phyloP scores from a whole-genome alignment of 164 flowering plant genomes.

The Malania oleifera region DNA sequence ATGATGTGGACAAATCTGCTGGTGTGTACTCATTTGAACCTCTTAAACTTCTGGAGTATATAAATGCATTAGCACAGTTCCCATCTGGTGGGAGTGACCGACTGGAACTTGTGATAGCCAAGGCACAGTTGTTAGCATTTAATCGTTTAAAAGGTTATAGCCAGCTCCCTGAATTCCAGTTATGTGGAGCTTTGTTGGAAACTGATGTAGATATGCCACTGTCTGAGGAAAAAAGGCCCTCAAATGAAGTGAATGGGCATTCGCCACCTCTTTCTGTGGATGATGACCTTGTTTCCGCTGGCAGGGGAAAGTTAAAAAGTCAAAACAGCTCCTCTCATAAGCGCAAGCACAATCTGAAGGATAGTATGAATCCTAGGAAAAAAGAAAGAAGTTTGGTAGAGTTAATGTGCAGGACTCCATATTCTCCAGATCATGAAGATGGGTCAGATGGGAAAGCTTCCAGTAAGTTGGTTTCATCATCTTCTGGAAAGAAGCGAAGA shows the following conservation, averaged over 20 bases:
- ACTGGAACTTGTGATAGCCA: constrained; percentile 41
- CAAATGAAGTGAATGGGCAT: constrained; percentile 6
- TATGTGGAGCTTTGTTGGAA: constrained; percentile 27
- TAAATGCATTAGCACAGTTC: constrained; percentile 36
- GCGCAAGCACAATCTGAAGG: constrained; percentile 38
- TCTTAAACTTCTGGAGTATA: constrained; percentile 32
- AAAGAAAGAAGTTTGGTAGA: constrained; percentile 44
- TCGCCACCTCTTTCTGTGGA: constrained; percentile 1
- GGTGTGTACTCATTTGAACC: constrained; percentile 34
- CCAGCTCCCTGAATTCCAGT: constrained; percentile 32
- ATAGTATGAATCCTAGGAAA: constrained; percentile 26
- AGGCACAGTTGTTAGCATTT: constrained; percentile 50
- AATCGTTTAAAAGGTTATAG: constrained; percentile 38
- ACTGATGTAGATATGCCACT: constrained; percentile 18
- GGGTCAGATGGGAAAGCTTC: constrained; percentile 16
- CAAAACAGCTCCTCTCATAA: constrained; percentile 22
- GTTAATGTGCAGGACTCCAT: constrained; percentile 25
- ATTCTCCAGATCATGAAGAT: constrained; percentile 24
- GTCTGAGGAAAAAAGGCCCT: constrained; percentile 8
- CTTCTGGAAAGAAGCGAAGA: constrained; percentile 25
- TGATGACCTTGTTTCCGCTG: constrained; percentile 9
- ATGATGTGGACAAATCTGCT: constrained; percentile 30
- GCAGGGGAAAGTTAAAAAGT: background rate
- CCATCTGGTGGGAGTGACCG: constrained; percentile 30
- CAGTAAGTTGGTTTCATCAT: constrained; percentile 13